Conservation (phyloP, 2,329 filamentous ascomycete genomes). For the Aspergillus sp. region DNA sequence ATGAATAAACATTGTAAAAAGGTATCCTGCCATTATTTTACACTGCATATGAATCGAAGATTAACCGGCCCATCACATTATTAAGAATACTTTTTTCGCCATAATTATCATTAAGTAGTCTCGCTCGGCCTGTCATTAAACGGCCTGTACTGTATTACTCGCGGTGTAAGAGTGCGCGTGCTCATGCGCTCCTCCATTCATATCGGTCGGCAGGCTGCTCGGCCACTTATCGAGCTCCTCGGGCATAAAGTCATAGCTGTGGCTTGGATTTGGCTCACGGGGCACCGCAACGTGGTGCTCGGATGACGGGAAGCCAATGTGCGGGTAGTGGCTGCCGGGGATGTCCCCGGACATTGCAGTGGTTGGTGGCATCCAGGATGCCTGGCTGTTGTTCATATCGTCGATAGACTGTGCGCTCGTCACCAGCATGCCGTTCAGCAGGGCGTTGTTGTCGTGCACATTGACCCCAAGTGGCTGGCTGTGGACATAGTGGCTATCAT, state of each 20-base stretch:
- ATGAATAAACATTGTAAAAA: neutral
- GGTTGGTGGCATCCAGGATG: constrained; percentile 34
- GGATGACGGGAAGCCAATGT: constrained; percentile 33
- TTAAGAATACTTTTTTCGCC: neutral
- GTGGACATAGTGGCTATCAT: constrained; percentile 37
- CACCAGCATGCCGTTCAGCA: constrained; percentile 37
- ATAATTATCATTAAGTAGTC: constrained; percentile 10
- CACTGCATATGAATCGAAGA: neutral
- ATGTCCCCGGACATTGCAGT: constrained; percentile 34
- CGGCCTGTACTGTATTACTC: constrained; percentile 34
- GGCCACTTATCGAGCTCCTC: constrained; percentile 43
- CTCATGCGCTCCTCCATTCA: constrained; percentile 39
- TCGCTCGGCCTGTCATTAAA: constrained; percentile 20
- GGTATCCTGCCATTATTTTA: neutral
- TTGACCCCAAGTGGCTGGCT: constrained; percentile 32
- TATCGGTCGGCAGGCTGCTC: constrained; percentile 34
- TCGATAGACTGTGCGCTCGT: constrained; percentile 36
- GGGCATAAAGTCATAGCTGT: constrained; percentile 33
- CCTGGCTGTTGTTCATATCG: constrained; percentile 34
- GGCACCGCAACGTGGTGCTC: constrained; percentile 35
- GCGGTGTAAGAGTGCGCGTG: constrained; percentile 36
- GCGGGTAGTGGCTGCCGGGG: constrained; percentile 31
- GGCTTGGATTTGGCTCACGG: constrained; percentile 34
- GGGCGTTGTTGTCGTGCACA: constrained; percentile 35
- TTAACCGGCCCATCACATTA: neutral